These are phyloP conservation scores for Saccharomycopsis synnaedendra DNA, from an alignment of 805 yeast species.

Conservation along the genomic window DNA sequence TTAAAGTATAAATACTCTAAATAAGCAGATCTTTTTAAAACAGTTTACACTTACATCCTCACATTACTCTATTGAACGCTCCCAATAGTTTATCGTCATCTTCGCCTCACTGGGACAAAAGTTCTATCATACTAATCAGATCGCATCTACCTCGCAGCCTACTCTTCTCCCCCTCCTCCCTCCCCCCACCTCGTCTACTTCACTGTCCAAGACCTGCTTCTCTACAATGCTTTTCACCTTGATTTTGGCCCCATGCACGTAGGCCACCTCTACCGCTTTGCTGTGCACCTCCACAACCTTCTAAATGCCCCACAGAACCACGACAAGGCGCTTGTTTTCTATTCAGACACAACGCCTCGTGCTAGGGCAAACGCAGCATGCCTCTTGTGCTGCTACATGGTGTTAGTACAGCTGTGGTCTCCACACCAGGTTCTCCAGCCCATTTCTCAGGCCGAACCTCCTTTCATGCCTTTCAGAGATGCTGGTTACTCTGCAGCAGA, in stretches of 20 bases:
- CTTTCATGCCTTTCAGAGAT: slow-evolving; percentile 90
- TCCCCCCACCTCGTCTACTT: slow-evolving; percentile 69
- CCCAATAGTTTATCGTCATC: too few relatives aligned
- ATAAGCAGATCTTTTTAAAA: not conserved
- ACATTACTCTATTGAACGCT: too few relatives aligned
- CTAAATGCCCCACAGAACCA: slow-evolving; percentile 76
- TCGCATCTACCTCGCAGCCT: slow-evolving; percentile 85
- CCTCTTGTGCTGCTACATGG: slow-evolving; percentile 87
- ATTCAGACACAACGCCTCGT: slow-evolving; percentile 70
- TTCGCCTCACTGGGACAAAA: too few relatives aligned
- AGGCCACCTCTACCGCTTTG: slow-evolving; percentile 89
- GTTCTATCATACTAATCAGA: slow-evolving; percentile 20
- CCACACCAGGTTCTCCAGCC: slow-evolving; percentile 98
- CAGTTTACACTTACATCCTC: not conserved
- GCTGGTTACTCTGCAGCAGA: slow-evolving; percentile 97
- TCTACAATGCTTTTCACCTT: slow-evolving; percentile 88
- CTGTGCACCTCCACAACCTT: slow-evolving; percentile 86
- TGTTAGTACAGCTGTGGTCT: slow-evolving; percentile 92
- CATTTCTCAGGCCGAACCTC: slow-evolving; percentile 81
- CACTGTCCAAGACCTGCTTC: slow-evolving; percentile 85
- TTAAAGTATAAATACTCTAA: not conserved
- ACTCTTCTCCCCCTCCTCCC: slow-evolving; percentile 67
- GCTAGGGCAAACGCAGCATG: slow-evolving; percentile 92
- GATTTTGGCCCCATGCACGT: slow-evolving; percentile 96
- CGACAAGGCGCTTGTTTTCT: slow-evolving; percentile 83